A percentile compares a stretch with the other conserved stretches of the same genome.
Conservation (phyloP, 352 stramenopile species). For the Poterioochromonas sp. region DNA sequence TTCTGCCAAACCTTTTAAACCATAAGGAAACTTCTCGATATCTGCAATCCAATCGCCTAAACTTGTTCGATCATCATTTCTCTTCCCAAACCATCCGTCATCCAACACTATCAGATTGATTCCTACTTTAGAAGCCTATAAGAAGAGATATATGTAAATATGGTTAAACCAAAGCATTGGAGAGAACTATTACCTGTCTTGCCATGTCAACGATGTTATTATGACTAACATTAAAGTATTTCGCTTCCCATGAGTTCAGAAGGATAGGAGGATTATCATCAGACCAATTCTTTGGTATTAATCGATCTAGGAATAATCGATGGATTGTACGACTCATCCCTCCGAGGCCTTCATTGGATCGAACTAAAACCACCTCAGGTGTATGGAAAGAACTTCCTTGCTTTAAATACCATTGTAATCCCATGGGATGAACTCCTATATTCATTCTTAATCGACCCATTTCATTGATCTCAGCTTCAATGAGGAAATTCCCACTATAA, state of each 20-base stretch:
- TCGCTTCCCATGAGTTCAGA: constrained; percentile 13
- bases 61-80: constrained; percentile 1
- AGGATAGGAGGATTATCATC: constrained; percentile 11
- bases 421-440: constrained; percentile 1
- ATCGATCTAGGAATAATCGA: background rate
- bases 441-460: constrained; percentile 5
- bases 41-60: constrained; percentile 18
- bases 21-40: constrained; percentile 7
- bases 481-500: constrained; percentile 14
- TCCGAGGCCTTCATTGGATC: background rate
- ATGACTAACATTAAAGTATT: constrained; percentile 27
- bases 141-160: background rate
- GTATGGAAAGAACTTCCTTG: background rate
- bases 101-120: constrained; percentile 5
- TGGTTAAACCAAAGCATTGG: background rate
- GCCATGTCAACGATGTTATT: constrained; percentile 1
- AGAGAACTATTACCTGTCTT: constrained; percentile 9
- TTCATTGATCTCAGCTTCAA: background rate
- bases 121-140: background rate
- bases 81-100: constrained; percentile 14
- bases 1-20: background rate
- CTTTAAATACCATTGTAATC: constrained; percentile 13
- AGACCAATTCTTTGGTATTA: background rate
- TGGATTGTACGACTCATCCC: background rate
- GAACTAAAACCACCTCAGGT: background rate